Evolutionary conservation across 345 rosid genomes (phyloP).

Genomic region (Brassica carinata): DNA sequence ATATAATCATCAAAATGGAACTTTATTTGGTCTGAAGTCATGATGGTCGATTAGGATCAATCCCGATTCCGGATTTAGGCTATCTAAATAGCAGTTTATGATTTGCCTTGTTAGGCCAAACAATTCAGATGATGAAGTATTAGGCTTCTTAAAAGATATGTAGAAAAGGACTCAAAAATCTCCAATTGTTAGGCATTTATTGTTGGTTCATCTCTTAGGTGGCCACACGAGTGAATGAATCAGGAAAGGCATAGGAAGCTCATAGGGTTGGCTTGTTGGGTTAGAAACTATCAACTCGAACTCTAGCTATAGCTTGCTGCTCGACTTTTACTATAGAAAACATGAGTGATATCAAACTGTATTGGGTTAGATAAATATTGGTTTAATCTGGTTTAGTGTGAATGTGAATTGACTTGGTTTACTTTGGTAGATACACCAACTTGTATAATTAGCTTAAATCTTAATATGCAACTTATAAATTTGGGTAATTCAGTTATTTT

Average conservation of each 20-base stretch:
- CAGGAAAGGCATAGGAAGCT: neutral
- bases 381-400: neutral
- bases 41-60: constrained; percentile 7
- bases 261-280: neutral
- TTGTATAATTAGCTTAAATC: too few species aligned
- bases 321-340: neutral
- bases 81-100: neutral
- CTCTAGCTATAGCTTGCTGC: neutral
- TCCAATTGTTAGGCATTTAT: neutral
- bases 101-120: constrained; percentile 1
- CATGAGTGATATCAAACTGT: neutral
- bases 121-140: constrained; percentile 4
- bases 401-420: neutral
- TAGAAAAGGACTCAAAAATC: constrained; percentile 6
- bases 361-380: neutral
- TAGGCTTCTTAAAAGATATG: neutral
- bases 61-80: neutral
- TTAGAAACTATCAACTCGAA: neutral
- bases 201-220: constrained; percentile 8
- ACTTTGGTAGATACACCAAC: neutral
- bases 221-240: neutral
- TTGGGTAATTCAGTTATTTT: too few species aligned
- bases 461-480: too few species aligned
- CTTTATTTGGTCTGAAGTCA: neutral
- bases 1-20: neutral